phyloP scores from a whole-genome alignment of 2,329 filamentous ascomycete species.

The Scopulariopsis brevicaulis region DNA sequence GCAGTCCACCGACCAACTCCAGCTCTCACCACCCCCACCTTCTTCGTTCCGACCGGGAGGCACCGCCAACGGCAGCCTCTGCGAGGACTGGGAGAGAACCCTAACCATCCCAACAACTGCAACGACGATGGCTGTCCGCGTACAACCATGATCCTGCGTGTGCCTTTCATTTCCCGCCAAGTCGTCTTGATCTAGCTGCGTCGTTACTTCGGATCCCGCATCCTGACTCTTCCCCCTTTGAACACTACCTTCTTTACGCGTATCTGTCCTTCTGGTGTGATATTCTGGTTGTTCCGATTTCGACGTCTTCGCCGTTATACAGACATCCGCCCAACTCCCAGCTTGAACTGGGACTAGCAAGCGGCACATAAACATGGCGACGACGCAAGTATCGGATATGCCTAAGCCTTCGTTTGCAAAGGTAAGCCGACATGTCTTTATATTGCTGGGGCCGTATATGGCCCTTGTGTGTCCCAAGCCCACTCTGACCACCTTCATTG shows the following conservation, averaged over 20 bases:
- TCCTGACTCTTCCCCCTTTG: background rate
- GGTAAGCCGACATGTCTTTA: conserved; percentile 28
- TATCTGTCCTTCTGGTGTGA: background rate
- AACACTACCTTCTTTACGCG: background rate
- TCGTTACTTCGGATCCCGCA: background rate
- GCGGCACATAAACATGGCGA: conserved; percentile 25
- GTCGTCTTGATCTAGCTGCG: conserved; percentile 3
- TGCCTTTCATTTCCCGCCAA: background rate
- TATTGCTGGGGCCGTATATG: background rate
- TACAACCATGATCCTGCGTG: conserved; percentile 4
- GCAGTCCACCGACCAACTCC: background rate
- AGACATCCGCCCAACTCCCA: background rate
- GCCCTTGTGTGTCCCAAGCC: background rate
- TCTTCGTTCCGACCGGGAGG: background rate
- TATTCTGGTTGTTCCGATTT: background rate
- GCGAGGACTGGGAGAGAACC: background rate
- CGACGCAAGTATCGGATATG: conserved; percentile 32
- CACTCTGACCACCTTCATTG: conserved; percentile 2
- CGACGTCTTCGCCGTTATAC: background rate
- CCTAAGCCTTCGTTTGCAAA: conserved; percentile 66
- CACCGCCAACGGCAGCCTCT: background rate
- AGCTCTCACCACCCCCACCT: background rate
- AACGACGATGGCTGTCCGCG: conserved; percentile 3
- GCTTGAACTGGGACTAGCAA: background rate
- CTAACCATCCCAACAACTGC: background rate